Percentiles rank a stretch among this genome's conserved stretches.
phyloP scores from a whole-genome alignment of 2,329 filamentous ascomycete species.

The Monosporascus sp. region DNA sequence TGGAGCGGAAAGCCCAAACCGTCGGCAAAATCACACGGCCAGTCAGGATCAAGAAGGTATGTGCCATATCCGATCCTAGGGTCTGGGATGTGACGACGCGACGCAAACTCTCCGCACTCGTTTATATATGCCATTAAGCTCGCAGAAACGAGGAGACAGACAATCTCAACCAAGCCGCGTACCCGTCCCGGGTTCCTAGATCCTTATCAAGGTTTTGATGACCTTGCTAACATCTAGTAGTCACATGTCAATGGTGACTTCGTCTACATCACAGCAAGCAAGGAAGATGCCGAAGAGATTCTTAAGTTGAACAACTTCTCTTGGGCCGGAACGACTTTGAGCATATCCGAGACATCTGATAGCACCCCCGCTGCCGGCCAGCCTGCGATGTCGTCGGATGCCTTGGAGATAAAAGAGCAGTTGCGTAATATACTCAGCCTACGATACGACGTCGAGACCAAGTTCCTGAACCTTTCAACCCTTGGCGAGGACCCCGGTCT shows the following conservation, averaged over 20 bases:
- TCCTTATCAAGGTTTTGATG: constrained; percentile 37
- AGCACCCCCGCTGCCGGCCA: constrained; percentile 36
- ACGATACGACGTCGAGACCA: constrained; percentile 66
- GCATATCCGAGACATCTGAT: constrained; percentile 42
- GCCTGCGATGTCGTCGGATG: constrained; percentile 40
- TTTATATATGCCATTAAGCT: constrained; percentile 30
- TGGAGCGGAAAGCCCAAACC: constrained; percentile 64
- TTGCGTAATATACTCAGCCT: constrained; percentile 66
- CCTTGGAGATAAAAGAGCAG: constrained; percentile 59
- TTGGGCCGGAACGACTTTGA: constrained; percentile 61
- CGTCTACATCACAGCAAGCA: constrained; percentile 61
- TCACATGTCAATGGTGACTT: constrained; percentile 64
- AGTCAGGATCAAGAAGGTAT: constrained; percentile 73
- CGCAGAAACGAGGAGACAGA: constrained; percentile 34
- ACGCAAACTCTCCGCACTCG: constrained; percentile 33
- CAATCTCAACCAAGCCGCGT: constrained; percentile 30
- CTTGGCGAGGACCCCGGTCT: constrained; percentile 70
- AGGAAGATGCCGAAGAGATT: constrained; percentile 58
- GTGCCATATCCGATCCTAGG: constrained; percentile 43
- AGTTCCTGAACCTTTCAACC: constrained; percentile 77
- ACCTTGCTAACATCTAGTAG: constrained; percentile 66
- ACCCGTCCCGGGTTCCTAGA: constrained; percentile 31
- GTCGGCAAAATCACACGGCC: constrained; percentile 44
- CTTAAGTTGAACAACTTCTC: constrained; percentile 62
- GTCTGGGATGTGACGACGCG: constrained; percentile 36